A percentile compares a stretch with the other conserved stretches of the same genome.
These are phyloP conservation scores for Pichia sp. DNA, from an alignment of 1,139 yeast genomes.

Conservation along the genomic window DNA sequence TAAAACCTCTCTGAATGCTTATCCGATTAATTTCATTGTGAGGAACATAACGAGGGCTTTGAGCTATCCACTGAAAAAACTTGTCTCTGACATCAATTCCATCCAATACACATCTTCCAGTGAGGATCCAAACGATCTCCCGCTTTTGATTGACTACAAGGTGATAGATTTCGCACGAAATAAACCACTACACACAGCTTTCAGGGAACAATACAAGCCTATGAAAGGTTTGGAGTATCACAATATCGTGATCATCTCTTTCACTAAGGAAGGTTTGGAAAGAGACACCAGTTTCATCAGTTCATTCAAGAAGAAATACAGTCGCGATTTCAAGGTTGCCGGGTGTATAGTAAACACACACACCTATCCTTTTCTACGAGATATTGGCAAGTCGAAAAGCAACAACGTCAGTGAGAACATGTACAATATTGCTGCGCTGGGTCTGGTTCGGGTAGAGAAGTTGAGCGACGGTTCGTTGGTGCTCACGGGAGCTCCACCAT, in stretches of 20 bases:
- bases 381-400: constrained; percentile 12
- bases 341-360: constrained; percentile 26
- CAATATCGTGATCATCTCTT: constrained; percentile 12
- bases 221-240: not conserved
- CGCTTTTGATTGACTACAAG: constrained; percentile 19
- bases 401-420: constrained; percentile 18
- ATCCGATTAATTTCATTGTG: constrained; percentile 15
- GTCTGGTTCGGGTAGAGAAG: constrained; percentile 25
- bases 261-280: constrained; percentile 11
- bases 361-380: constrained; percentile 22
- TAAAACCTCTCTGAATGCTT: not conserved
- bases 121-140: constrained; percentile 18
- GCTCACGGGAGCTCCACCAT: not conserved
- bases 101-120: not conserved
- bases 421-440: constrained; percentile 24
- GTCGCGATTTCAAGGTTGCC: constrained; percentile 12
- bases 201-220: not conserved
- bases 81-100: constrained; percentile 11
- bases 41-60: constrained; percentile 1
- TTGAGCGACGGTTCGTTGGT: constrained; percentile 16
- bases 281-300: constrained; percentile 13
- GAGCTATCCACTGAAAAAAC: constrained; percentile 6
- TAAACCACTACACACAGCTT: not conserved
- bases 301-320: constrained; percentile 5
- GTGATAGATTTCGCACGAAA: constrained; percentile 8